These are phyloP conservation scores for Solanum chilense DNA, from an alignment of 257 asterid genomes.

Conservation along the genomic window DNA sequence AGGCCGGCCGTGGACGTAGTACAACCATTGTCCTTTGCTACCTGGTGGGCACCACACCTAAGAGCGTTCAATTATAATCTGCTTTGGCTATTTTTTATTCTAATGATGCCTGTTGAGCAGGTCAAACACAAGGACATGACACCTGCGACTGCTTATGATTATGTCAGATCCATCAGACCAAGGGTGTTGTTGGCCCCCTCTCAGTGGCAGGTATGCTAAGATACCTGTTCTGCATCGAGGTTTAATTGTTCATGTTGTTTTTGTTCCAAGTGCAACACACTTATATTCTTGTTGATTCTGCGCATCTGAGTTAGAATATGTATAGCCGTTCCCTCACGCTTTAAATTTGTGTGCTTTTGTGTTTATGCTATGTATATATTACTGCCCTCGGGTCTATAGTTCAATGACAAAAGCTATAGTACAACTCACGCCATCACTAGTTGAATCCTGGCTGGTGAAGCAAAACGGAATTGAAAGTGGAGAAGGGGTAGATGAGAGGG, in stretches of 20 bases:
- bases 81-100: background rate
- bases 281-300: background rate
- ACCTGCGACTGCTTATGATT: slow-evolving; percentile 51
- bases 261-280: background rate
- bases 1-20: slow-evolving; percentile 98
- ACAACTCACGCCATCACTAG: background rate
- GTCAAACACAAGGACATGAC: slow-evolving; percentile 75
- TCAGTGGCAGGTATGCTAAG: slow-evolving; percentile 59
- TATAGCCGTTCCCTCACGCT: background rate
- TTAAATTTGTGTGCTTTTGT: background rate
- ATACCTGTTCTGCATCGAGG: background rate
- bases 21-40: slow-evolving; percentile 94
- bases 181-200: slow-evolving; percentile 76
- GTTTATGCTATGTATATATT: background rate
- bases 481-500: background rate
- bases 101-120: slow-evolving; percentile 20
- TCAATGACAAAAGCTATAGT: background rate
- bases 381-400: background rate
- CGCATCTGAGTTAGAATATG: background rate
- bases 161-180: slow-evolving; percentile 78
- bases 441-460: background rate
- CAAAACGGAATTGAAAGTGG: background rate
- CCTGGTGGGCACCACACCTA: slow-evolving; percentile 34
- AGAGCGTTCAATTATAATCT: background rate
- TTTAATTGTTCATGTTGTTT: background rate